A percentile compares a stretch with the other conserved stretches of the same genome.
These are phyloP conservation scores for Rhodotorula sp. DNA, from an alignment of 1,284 basidiomycete genomes.

Conservation along the genomic window DNA sequence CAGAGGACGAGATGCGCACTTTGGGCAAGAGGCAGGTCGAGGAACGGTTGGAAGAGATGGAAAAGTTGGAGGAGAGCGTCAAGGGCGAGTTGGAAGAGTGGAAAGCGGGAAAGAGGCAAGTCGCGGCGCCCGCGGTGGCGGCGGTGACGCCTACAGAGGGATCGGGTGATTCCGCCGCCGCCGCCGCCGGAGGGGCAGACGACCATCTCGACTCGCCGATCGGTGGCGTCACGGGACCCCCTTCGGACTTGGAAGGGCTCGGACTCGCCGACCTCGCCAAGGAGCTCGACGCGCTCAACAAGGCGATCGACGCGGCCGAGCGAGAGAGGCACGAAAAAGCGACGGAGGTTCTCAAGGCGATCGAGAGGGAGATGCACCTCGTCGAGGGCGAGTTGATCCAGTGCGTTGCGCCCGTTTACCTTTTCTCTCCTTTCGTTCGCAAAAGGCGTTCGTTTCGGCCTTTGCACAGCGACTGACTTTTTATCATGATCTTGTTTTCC, in stretches of 20 bases:
- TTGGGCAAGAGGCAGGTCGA: constrained; percentile 21
- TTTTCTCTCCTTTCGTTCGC: background rate
- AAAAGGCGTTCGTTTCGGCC: background rate
- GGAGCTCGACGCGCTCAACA: constrained; percentile 37
- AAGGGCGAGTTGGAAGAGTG: constrained; percentile 19
- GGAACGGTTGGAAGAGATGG: constrained; percentile 4
- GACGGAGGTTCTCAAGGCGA: constrained; percentile 20
- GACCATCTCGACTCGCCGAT: background rate
- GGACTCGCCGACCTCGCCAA: constrained; percentile 29
- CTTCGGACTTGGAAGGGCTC: background rate
- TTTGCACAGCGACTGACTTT: background rate
- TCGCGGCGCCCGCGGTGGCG: background rate
- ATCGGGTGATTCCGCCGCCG: background rate
- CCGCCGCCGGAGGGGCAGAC: background rate
- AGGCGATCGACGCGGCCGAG: constrained; percentile 34
- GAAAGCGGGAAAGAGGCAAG: constrained; percentile 20
- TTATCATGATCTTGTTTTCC: too few relatives aligned
- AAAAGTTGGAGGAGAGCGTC: constrained; percentile 13
- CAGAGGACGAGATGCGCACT: constrained; percentile 12
- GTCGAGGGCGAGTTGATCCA: constrained; percentile 37
- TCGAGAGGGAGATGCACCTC: constrained; percentile 34
- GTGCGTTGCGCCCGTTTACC: constrained; percentile 14
- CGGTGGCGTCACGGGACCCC: background rate
- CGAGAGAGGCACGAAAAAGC: constrained; percentile 16
- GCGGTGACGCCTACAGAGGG: background rate